Evolutionary conservation across 1,284 basidiomycete genomes (phyloP).

Genomic region (Clitocybe nebularis): DNA sequence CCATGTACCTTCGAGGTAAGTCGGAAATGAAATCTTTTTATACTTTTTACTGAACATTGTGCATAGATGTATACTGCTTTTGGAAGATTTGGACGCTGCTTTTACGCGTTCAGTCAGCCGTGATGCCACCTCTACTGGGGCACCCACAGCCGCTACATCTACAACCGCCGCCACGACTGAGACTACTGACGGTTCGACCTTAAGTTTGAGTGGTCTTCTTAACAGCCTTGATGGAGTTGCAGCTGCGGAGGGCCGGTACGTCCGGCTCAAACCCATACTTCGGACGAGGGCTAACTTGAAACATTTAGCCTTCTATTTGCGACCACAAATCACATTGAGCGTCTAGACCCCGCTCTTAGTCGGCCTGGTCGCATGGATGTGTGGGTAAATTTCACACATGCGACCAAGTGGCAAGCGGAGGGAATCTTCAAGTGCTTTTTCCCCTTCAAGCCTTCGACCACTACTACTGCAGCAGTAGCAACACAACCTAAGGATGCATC

Average conservation of each 20-base stretch:
- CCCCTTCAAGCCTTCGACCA: constrained; percentile 52
- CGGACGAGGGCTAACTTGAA: constrained; percentile 2
- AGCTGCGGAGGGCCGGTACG: constrained; percentile 79
- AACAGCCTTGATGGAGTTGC: constrained; percentile 87
- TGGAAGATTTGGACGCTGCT: constrained; percentile 85
- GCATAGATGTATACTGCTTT: constrained; percentile 75
- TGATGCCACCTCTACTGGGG: constrained; percentile 71
- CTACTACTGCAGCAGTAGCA: no score
- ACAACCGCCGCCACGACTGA: constrained; percentile 40
- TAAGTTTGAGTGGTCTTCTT: constrained; percentile 76
- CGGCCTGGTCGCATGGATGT: constrained; percentile 84
- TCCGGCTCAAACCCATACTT: constrained; percentile 14
- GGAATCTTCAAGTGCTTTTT: constrained; percentile 91
- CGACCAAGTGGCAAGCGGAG: constrained; percentile 83
- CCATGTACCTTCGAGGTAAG: constrained; percentile 74
- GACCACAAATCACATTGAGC: constrained; percentile 84
- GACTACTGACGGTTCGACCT: constrained; percentile 67
- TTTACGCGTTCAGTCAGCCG: constrained; percentile 81
- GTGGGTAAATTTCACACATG: constrained; percentile 85
- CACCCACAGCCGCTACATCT: constrained; percentile 45
- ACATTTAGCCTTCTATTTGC: constrained; percentile 66
- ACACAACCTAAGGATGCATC: constrained; percentile 44
- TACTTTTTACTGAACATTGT: constrained; percentile 5
- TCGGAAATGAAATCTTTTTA: constrained; percentile 8
- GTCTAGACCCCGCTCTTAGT: constrained; percentile 77